phyloP scores from a whole-genome alignment of 192 early-diverging fungal genomes.

The Backusella tarrabulga region DNA sequence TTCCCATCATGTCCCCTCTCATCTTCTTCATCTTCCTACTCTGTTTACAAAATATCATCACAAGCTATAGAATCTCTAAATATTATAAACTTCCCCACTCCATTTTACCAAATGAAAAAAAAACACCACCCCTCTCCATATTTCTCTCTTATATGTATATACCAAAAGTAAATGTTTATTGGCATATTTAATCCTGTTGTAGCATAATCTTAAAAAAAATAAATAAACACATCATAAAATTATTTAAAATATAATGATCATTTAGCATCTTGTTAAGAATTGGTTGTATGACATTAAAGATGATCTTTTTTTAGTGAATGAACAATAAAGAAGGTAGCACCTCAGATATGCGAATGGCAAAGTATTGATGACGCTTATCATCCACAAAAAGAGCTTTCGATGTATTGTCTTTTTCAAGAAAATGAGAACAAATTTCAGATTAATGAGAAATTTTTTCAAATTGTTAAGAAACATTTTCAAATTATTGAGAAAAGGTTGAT shows the following conservation, averaged over 20 bases:
- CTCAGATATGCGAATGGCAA: too few relatives aligned
- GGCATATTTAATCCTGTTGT: constrained; percentile 3
- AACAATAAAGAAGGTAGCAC: too few relatives aligned
- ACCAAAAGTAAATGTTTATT: constrained; percentile 1
- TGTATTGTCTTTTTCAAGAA: too few relatives aligned
- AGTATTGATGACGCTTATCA: too few relatives aligned
- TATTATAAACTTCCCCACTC: not conserved
- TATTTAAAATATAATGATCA: not conserved
- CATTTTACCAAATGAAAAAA: not conserved
- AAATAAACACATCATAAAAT: not conserved
- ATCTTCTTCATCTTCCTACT: not conserved
- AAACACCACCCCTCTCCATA: not conserved
- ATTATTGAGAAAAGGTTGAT: too few relatives aligned
- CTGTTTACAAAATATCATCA: not conserved
- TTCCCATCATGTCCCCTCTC: not conserved
- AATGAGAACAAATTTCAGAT: too few relatives aligned
- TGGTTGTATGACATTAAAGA: too few relatives aligned
- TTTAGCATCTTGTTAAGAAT: too few relatives aligned
- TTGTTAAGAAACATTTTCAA: too few relatives aligned
- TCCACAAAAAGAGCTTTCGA: too few relatives aligned
- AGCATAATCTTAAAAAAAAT: not conserved
- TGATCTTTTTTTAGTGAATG: too few relatives aligned
- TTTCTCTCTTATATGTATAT: constrained; percentile 1
- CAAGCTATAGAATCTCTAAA: not conserved
- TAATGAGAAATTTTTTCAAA: too few relatives aligned